Evolutionary conservation across 2,329 filamentous ascomycete genomes (phyloP).

Genomic region (Cucurbitaria berberidis): DNA sequence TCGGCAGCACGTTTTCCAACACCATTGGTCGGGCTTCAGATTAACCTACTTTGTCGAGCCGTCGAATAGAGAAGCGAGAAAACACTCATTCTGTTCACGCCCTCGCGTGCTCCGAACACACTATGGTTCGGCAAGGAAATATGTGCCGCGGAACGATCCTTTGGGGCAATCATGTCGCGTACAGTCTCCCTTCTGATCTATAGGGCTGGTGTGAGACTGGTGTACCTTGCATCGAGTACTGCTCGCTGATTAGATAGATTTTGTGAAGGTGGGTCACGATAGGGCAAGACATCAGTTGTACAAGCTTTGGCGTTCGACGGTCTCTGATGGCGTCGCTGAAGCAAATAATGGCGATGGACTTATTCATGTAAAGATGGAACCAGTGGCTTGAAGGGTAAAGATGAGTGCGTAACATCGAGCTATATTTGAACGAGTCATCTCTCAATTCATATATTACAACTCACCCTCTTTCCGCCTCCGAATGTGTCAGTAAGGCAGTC

Average conservation of each 20-base stretch:
- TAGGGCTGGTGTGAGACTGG: conserved; percentile 7
- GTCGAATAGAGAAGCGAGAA: conserved; percentile 4
- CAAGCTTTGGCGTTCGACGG: background rate
- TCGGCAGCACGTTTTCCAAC: background rate
- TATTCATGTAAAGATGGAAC: background rate
- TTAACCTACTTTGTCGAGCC: background rate
- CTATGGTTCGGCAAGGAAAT: background rate
- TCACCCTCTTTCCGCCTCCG: background rate
- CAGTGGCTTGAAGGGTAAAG: background rate
- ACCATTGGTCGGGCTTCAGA: conserved; percentile 1
- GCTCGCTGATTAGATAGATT: background rate
- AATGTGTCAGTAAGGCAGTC: background rate
- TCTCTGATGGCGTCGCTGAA: background rate
- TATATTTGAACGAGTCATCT: background rate
- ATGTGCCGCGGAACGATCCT: background rate
- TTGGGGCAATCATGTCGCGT: conserved; percentile 6
- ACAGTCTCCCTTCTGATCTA: background rate
- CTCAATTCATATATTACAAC: background rate
- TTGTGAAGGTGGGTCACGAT: conserved; percentile 2
- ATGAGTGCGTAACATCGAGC: background rate
- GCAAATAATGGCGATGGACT: background rate
- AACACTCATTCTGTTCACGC: background rate
- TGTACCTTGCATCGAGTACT: background rate
- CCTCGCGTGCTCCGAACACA: conserved; percentile 4
- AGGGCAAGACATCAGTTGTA: conserved; percentile 1